These are phyloP conservation scores for Cryptococcus amylolentus DNA, from an alignment of 1,284 basidiomycete genomes.

Conservation along the genomic window DNA sequence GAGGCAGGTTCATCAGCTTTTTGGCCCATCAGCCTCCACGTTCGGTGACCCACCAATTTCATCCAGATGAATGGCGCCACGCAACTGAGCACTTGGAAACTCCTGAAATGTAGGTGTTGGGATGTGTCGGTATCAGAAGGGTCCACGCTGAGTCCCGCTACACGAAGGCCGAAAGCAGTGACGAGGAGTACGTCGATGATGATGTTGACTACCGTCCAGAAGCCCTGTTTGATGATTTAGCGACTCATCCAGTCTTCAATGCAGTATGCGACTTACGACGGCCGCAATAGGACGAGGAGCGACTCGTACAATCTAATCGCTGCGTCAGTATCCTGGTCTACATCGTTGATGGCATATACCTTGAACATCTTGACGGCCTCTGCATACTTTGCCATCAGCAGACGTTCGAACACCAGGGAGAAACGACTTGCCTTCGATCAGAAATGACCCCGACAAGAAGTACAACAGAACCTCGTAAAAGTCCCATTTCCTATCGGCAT, in stretches of 20 bases:
- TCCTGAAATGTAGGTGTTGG: conserved; percentile 58
- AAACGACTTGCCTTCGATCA: conserved; percentile 63
- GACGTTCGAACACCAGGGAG: not conserved
- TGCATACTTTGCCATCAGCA: conserved; percentile 6
- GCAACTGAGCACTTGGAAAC: conserved; percentile 83
- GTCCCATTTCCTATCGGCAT: conserved; percentile 57
- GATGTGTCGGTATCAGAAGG: conserved; percentile 46
- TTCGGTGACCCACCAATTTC: conserved; percentile 63
- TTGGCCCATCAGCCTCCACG: not conserved
- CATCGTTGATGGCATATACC: conserved; percentile 48
- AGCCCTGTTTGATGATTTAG: conserved; percentile 51
- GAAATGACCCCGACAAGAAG: conserved; percentile 67
- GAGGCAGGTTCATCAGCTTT: not conserved
- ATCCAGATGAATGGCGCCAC: conserved; percentile 86
- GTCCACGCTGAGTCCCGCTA: conserved; percentile 58
- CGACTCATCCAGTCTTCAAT: conserved; percentile 21
- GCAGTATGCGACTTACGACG: conserved; percentile 27
- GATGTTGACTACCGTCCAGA: conserved; percentile 73
- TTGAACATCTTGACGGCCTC: conserved; percentile 57
- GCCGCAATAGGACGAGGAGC: conserved; percentile 31
- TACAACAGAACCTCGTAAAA: conserved; percentile 75
- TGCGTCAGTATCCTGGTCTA: not conserved
- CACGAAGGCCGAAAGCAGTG: conserved; percentile 68
- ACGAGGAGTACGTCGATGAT: conserved; percentile 68
- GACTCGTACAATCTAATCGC: conserved; percentile 36